Evolutionary conservation across 78 protist genomes (phyloP), one percentile per base, ranked within the genome.

Genomic region (Trichosphaerium sp.): DNA sequence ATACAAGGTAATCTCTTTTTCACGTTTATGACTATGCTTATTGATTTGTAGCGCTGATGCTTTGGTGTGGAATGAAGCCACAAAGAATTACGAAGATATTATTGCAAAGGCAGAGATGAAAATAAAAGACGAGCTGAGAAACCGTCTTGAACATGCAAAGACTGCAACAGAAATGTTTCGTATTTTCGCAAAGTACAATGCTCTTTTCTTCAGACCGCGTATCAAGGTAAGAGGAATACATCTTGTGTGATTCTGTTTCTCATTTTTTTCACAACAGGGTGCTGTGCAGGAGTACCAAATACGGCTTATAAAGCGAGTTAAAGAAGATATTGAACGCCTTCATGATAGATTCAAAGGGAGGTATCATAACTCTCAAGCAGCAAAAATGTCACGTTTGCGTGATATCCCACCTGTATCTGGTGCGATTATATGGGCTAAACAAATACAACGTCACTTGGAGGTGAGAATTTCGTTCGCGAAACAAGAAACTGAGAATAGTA

Each of bases 111-210:
- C 89, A 23, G 96, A 92, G 57, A n/a, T 76, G 6, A 75, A 56
- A 26, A 84, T 92, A 75, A 85, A 86, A 2, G 18, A 66, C 11
- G 65, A 31, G 26, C 75, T 92, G 12, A 73, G 88, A 47, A 92
- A 88, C 51, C 78, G 82, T 66, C 80, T 92, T 14, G 88, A 84
- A 12, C 74, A 80, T 10, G 94, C 93, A 11, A 47, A 71, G 44
- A 79, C 61, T 26, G 90, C 96, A 11, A 61, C 55, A 32, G 94
- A 92, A 47, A 92, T 92, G 96, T 89, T 92, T 72, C 66, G 90
- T 56, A 87, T 89, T 48, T 83, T 89, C 65, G 51, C 78, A 3
- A 79, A 83, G 41, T 92, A 80, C 81, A 86, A 88, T 56, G 85
- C 82, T 37, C 74, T 92, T 14, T 56, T 86, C n/a, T 51, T 69